phyloP scores from a whole-genome alignment of 495 filamentous ascomycete genomes.

The Sporormia fimetaria region DNA sequence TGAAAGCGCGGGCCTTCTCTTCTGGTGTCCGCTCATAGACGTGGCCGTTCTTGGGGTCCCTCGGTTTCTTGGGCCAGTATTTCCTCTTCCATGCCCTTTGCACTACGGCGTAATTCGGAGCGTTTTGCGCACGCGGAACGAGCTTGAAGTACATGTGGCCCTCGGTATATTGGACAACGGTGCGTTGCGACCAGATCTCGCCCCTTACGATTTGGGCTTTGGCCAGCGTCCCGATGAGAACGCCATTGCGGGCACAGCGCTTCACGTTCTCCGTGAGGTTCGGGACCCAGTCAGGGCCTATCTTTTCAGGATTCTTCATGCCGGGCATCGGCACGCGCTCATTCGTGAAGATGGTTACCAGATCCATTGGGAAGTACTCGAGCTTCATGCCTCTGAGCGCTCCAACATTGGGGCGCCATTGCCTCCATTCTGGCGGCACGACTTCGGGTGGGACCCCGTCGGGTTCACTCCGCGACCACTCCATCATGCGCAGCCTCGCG shows the following conservation, averaged over 20 bases:
- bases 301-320: neutral
- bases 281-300: slow-evolving; percentile 11
- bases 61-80: neutral
- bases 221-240: slow-evolving; percentile 5
- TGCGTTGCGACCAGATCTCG: slow-evolving; percentile 8
- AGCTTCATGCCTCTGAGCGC: no score
- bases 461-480: no score
- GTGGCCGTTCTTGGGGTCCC: neutral
- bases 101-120: neutral
- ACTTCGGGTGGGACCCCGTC: no score
- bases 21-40: neutral
- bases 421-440: no score
- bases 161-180: slow-evolving; percentile 8
- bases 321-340: slow-evolving; percentile 17
- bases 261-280: neutral
- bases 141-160: slow-evolving; percentile 10
- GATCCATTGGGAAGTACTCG: slow-evolving; percentile 12
- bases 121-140: neutral
- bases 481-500: no score
- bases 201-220: slow-evolving; percentile 10
- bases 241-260: slow-evolving; percentile 7
- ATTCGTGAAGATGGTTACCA: slow-evolving; percentile 7
- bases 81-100: slow-evolving; percentile 6
- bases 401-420: no score
- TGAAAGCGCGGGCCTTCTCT: neutral